A percentile compares a stretch with the other conserved stretches of the same genome.
Evolutionary conservation across 2,329 filamentous ascomycete genomes (phyloP).

Genomic region (Diaporthe citriasiana): DNA sequence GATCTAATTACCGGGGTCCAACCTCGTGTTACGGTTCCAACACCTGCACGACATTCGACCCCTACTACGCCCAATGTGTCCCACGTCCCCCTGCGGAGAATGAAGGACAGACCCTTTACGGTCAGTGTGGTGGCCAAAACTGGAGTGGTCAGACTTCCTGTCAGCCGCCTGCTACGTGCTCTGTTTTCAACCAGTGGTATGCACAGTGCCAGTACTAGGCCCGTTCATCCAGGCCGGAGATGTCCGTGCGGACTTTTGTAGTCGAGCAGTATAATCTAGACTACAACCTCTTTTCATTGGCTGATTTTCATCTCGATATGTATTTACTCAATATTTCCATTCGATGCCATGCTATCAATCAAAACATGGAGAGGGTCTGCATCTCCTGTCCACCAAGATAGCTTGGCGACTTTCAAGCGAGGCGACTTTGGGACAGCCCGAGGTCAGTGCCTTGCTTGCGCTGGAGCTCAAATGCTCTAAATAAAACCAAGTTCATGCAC

Average conservation of each 20-base stretch:
- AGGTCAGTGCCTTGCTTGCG: not conserved
- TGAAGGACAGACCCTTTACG: conserved; percentile 9
- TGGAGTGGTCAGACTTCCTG: conserved; percentile 18
- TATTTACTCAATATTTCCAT: not conserved
- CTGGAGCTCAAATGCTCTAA: not conserved
- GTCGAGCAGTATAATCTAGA: too few relatives aligned
- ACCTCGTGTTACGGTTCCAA: conserved; percentile 11
- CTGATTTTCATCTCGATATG: too few relatives aligned
- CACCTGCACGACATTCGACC: not conserved
- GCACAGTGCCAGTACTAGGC: not conserved
- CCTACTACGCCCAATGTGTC: conserved; percentile 8
- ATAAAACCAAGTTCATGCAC: not conserved
- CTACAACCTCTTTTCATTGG: not conserved
- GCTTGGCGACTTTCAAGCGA: not conserved
- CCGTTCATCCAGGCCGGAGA: not conserved
- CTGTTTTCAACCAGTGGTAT: not conserved
- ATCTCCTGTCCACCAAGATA: not conserved
- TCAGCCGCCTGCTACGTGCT: not conserved
- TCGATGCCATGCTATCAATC: not conserved
- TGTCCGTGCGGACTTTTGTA: not conserved
- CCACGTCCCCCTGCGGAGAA: not conserved
- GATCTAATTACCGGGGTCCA: not conserved
- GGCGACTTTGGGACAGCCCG: not conserved
- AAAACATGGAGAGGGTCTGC: not conserved
- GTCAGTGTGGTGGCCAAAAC: conserved; percentile 2